Evolutionary conservation across 2,329 filamentous ascomycete genomes (phyloP), one percentile per base, ranked within the genome.

Genomic region (Pseudogymnoascus sp.): DNA sequence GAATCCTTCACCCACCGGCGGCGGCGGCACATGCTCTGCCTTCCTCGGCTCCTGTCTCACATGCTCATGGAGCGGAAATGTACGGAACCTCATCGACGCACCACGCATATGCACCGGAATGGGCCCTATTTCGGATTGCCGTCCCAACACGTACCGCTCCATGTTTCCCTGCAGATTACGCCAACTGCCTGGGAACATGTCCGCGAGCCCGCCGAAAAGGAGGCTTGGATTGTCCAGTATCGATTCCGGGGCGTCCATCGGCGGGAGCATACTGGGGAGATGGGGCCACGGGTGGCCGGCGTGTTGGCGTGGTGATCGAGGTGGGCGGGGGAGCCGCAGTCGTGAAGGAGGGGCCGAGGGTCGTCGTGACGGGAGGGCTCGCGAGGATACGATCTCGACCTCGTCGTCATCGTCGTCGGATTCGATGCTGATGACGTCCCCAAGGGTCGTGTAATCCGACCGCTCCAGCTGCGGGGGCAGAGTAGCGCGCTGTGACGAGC

Each of bases 1-100:
- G 70, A 95, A 97, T 0, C 93, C 93, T n/a, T 85, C 78, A 5
- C 83, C 82, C 0, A 90, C 80, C 0, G 86, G 77, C n/a, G 81
- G 78, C 68, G 65, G 72, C 63, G 72, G 65, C 60, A 72, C 66
- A 64, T 69, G 66, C 23, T 70, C 64, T 59, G 73, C 67, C 67
- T 70, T 46, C 12, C 34, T 60, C 23, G 34, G 59, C 12, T 60
- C 59, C 18, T 36, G 59, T 14, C 34, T 42, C 34, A 34, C 59
- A 40, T 42, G 34, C 11, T 37, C 59, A 37, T 60, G 34, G 18
- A n/a, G n/a, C 5, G 49, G 49, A 56, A 34, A 56, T 1, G 49
- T 12, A 34, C 49, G 8, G 9, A 56, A 56, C n/a, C 49, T 56
- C 49, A 56, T 11, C 4, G 43, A 43, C 8, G 21, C 25, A 12